phyloP scores from a whole-genome alignment of 1,284 basidiomycete species.

The Earliella scabrosa region DNA sequence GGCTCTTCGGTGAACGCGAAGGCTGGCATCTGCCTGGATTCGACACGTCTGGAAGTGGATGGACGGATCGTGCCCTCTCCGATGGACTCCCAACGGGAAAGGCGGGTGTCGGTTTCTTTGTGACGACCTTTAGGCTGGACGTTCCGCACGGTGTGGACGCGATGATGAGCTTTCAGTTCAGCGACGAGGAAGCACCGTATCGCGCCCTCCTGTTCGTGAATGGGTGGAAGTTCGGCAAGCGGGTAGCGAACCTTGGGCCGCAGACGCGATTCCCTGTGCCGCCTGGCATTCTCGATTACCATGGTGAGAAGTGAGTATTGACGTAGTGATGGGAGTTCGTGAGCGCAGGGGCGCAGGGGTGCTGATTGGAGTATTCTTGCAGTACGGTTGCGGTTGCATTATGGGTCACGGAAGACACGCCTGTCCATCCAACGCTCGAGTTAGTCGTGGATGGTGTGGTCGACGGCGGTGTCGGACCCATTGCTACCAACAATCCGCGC shows the following conservation, averaged over 20 bases:
- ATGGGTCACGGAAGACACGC: conserved; percentile 62
- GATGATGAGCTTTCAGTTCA: conserved; percentile 71
- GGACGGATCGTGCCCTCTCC: conserved; percentile 57
- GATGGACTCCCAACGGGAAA: conserved; percentile 55
- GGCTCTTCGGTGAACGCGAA: conserved; percentile 74
- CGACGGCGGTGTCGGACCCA: conserved; percentile 66
- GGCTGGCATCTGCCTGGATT: conserved; percentile 86
- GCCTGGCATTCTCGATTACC: conserved; percentile 74
- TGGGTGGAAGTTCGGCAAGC: conserved; percentile 85
- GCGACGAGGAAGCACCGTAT: conserved; percentile 49
- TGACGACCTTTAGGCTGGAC: conserved; percentile 68
- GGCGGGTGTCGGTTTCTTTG: conserved; percentile 82
- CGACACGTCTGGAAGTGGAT: conserved; percentile 62
- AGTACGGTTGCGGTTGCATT: conserved; percentile 75
- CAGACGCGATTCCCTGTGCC: conserved; percentile 81
- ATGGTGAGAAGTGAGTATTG: conserved; percentile 64
- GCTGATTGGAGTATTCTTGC: neutral
- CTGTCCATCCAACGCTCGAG: conserved; percentile 55
- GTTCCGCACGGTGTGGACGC: conserved; percentile 64
- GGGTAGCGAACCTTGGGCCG: conserved; percentile 46
- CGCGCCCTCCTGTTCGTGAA: conserved; percentile 78
- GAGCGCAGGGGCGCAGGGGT: too few relatives aligned
- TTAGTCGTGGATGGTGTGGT: conserved; percentile 61
- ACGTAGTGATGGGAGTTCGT: neutral
- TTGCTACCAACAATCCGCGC: conserved; percentile 60